A percentile compares a stretch with the other conserved stretches of the same genome.
Evolutionary conservation across 495 filamentous ascomycete genomes (phyloP).

Genomic region (Sordaria brevicollis): DNA sequence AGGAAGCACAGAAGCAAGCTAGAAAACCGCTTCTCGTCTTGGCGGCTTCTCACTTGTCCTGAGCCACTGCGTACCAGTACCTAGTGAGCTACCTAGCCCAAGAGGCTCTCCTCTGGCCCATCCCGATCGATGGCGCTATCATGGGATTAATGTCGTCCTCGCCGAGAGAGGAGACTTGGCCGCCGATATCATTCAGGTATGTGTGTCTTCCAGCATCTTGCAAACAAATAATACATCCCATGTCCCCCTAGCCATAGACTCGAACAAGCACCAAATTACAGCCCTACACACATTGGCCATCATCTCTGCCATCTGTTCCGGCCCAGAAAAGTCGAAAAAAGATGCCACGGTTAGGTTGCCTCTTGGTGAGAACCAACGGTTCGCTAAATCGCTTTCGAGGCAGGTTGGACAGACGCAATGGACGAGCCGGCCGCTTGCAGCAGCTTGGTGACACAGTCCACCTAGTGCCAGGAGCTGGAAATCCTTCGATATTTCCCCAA

Average conservation of each 20-base stretch:
- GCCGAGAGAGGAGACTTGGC: neutral
- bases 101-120: neutral
- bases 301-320: neutral
- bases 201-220: neutral
- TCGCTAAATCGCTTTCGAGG: neutral
- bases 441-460: neutral
- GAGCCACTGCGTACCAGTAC: neutral
- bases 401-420: neutral
- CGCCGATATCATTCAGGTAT: neutral
- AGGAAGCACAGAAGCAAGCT: constrained; percentile 1
- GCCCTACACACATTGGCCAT: neutral
- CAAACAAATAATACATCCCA: neutral
- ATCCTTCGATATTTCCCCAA: neutral
- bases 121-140: neutral
- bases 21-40: constrained; percentile 15
- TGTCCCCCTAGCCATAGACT: neutral
- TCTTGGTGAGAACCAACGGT: neutral
- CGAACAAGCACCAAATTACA: neutral
- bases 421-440: neutral
- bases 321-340: neutral
- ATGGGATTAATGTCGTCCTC: neutral
- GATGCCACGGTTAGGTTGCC: neutral
- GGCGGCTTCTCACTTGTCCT: constrained; percentile 6
- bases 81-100: neutral
- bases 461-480: neutral